Evolutionary conservation across 2,329 filamentous ascomycete species (phyloP).

Genomic region (Blastomyces percursus): DNA sequence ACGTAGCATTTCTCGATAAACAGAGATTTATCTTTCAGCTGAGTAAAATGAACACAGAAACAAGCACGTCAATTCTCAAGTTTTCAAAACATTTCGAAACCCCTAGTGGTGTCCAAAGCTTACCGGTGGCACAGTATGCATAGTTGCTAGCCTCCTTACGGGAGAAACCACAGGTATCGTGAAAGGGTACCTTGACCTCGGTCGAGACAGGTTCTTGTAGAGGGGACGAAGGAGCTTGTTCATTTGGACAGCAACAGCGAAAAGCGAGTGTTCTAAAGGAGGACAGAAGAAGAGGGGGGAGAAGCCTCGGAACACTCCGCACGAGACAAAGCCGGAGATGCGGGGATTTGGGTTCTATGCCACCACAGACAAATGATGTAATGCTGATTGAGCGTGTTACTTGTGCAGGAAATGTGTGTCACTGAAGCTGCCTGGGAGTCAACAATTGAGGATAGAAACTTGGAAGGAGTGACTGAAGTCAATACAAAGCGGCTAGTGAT

Average conservation of each 20-base stretch:
- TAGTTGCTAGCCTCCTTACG: conserved; percentile 32
- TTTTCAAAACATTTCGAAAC: not conserved
- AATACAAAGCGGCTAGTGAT: not conserved
- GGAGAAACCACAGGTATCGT: conserved; percentile 23
- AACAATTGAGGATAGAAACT: not conserved
- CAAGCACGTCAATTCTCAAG: conserved; percentile 10
- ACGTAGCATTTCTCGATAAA: conserved; percentile 79
- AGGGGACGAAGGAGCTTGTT: conserved; percentile 19
- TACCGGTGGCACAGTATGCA: conserved; percentile 34
- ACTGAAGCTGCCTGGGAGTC: not conserved
- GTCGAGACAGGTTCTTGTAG: conserved; percentile 27
- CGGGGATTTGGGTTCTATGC: not conserved
- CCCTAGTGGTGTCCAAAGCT: conserved; percentile 9
- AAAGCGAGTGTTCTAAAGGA: not conserved
- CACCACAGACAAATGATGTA: not conserved
- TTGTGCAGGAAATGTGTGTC: not conserved
- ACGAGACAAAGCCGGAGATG: not conserved
- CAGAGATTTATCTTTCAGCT: conserved; percentile 70
- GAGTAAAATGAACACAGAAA: conserved; percentile 24
- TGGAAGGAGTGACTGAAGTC: not conserved
- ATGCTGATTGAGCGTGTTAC: not conserved
- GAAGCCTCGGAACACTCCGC: not conserved
- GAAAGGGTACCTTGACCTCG: conserved; percentile 27
- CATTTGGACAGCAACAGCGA: conserved; percentile 7
- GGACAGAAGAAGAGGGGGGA: not conserved